These are phyloP conservation scores for Shiraia sp. DNA, from an alignment of 2,329 filamentous ascomycete species.

Conservation along the genomic window DNA sequence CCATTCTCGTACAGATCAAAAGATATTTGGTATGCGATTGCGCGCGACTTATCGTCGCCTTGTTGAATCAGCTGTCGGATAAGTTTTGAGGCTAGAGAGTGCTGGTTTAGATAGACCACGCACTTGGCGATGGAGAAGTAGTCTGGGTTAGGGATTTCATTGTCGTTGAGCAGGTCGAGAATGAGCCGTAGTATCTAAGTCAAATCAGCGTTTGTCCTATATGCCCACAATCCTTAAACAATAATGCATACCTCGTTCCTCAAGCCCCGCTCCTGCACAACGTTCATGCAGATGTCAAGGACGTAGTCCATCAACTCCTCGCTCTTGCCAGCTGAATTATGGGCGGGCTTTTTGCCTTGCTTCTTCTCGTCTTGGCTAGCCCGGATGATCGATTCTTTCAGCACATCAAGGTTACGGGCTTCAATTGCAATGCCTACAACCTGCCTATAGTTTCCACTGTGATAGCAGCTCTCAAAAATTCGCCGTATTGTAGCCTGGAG, in stretches of 20 bases:
- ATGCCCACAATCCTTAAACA: neutral
- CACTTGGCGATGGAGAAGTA: conserved; percentile 99
- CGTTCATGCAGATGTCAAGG: conserved; percentile 93
- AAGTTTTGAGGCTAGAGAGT: conserved; percentile 86
- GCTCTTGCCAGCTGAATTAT: conserved; percentile 62
- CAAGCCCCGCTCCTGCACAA: conserved; percentile 90
- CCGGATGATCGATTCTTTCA: conserved; percentile 83
- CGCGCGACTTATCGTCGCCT: conserved; percentile 75
- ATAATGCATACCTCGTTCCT: conserved; percentile 63
- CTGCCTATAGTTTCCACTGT: conserved; percentile 85
- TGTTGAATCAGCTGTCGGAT: conserved; percentile 79
- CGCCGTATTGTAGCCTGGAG: conserved; percentile 84
- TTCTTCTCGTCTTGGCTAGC: conserved; percentile 84
- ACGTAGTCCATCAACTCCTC: conserved; percentile 98
- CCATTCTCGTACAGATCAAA: conserved; percentile 99
- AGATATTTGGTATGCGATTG: conserved; percentile 93
- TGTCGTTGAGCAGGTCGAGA: conserved; percentile 92
- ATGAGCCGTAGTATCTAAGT: conserved; percentile 81
- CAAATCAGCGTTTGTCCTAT: conserved; percentile 14
- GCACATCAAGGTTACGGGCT: conserved; percentile 85
- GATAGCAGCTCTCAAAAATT: conserved; percentile 87
- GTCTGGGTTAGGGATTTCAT: conserved; percentile 87
- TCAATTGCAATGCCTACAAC: conserved; percentile 97
- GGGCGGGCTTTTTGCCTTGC: conserved; percentile 61
- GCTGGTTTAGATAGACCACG: conserved; percentile 91